Conservation (phyloP, 257 asterid species). For the Rauvolfia tetraphylla region DNA sequence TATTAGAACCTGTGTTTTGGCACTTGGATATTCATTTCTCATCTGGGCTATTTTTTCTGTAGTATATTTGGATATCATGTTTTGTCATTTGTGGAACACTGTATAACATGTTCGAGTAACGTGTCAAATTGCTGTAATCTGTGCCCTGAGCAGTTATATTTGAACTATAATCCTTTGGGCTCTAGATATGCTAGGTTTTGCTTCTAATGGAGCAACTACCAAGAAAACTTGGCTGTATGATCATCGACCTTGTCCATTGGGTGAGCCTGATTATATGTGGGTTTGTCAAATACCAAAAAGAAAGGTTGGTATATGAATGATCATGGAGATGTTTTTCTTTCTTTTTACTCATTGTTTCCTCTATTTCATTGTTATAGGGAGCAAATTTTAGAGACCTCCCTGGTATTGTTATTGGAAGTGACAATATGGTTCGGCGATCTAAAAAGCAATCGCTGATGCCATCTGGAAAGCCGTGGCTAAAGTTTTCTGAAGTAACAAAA, state of each 20-base stretch:
- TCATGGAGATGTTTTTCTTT: background rate
- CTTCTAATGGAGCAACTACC: background rate
- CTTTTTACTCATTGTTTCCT: background rate
- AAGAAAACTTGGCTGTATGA: slow-evolving; percentile 41
- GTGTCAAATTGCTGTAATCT: background rate
- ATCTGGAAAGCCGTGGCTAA: slow-evolving; percentile 84
- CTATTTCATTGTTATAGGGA: slow-evolving; percentile 39
- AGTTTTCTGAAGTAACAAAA: background rate
- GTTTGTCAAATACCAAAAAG: slow-evolving; percentile 56
- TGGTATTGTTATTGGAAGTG: slow-evolving; percentile 53
- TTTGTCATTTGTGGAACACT: background rate
- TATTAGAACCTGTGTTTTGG: background rate
- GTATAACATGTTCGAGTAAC: background rate
- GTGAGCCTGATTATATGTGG: slow-evolving; percentile 60
- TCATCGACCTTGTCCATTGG: slow-evolving; percentile 56
- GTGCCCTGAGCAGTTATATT: background rate
- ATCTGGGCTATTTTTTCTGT: background rate
- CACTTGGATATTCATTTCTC: background rate
- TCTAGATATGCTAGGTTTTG: slow-evolving; percentile 4
- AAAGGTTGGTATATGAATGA: slow-evolving; percentile 42
- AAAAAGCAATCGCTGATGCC: slow-evolving; percentile 38
- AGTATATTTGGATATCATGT: slow-evolving; percentile 17
- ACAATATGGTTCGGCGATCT: slow-evolving; percentile 53
- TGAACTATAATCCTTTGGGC: slow-evolving; percentile 1
- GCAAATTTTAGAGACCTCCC: slow-evolving; percentile 69